Base-by-base conservation (phyloP, 371 early-diverging fungal genomes). In the Rhizomucor pusillus region DNA sequence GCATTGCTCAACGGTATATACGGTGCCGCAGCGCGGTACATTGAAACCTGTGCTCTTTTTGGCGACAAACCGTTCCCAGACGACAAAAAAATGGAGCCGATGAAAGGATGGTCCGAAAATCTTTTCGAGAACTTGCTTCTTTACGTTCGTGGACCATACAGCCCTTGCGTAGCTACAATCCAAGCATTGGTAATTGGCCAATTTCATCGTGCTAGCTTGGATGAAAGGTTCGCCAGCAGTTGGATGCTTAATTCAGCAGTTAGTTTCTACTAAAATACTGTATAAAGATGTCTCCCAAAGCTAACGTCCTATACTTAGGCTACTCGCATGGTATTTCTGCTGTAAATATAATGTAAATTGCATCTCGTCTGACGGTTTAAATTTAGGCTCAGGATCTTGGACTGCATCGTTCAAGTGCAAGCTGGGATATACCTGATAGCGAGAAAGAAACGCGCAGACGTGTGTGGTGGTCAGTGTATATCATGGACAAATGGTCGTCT, bases 401-500 rank as follows among this genome's bases (percentile, higher is more conserved):
- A 16, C 63, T 87, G 39, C 86, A 87, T 55, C 73, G 88, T 18
- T 77, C 80, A 13, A 76, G 76, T 50, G 67, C 69, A 11, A 66
- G 64, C 40, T 77, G 81, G 73, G 71, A 75, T 52, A 71, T 83
- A 22, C 72, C 79, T 1, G 60, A 66, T 6, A 64, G 75, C 47
- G 84, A 87, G 59, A 73, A 76, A 20, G 84, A 87, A 60, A 69
- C 80, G 5, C 63, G 86, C 20, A 75, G 73, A 43, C 72, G 88
- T 20, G 71, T 85, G 0, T 87, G 88, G 88, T 85, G 85, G 85
- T 62, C 78, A 5, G 80, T 80, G 23, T 84, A 82, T 46, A 65
- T 85, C 34, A 63, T 78, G 65, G 88, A 87, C 52, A 73, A 78
- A 50, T 79, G 81, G 77, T 65, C 71, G 13, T 45, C 77, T 9